Evolutionary conservation across 78 protist genomes (phyloP).

Genomic region (Tieghemostelium lacteum): DNA sequence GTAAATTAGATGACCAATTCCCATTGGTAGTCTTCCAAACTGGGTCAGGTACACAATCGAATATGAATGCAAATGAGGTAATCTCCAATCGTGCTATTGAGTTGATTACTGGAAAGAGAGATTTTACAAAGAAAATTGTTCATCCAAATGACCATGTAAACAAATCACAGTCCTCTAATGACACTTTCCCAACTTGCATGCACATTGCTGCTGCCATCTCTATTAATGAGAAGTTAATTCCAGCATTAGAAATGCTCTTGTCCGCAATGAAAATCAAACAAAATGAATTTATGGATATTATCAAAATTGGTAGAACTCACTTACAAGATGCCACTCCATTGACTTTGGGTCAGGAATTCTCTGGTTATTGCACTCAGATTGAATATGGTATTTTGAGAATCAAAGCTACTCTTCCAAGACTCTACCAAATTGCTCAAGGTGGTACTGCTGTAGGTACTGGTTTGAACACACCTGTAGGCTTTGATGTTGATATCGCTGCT

Average conservation of each 20-base stretch:
- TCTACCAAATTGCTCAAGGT: constrained; percentile 92
- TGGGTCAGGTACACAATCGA: constrained; percentile 97
- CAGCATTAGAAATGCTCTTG: constrained; percentile 72
- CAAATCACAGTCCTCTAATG: constrained; percentile 94
- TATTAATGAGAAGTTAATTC: constrained; percentile 61
- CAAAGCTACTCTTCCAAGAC: constrained; percentile 73
- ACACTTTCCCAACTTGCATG: constrained; percentile 97
- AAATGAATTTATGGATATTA: constrained; percentile 77
- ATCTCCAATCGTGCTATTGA: constrained; percentile 92
- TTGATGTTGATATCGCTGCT: constrained; percentile 81
- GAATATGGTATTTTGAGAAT: constrained; percentile 81
- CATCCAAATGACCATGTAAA: constrained; percentile 99
- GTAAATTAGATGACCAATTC: constrained; percentile 92
- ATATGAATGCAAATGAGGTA: constrained; percentile 97
- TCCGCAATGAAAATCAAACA: constrained; percentile 81
- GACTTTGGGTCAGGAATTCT: constrained; percentile 95
- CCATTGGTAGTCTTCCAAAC: constrained; percentile 96
- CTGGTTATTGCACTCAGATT: constrained; percentile 91
- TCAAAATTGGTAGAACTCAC: constrained; percentile 98
- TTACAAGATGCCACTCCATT: constrained; percentile 96
- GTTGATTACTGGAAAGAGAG: constrained; percentile 89
- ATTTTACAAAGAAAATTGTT: constrained; percentile 87
- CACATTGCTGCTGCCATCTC: constrained; percentile 93
- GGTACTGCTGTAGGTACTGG: constrained; percentile 99
- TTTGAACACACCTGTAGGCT: constrained; percentile 91